Conservation (phyloP, 2,329 filamentous ascomycete species). For the Aplosporella prunicola region DNA sequence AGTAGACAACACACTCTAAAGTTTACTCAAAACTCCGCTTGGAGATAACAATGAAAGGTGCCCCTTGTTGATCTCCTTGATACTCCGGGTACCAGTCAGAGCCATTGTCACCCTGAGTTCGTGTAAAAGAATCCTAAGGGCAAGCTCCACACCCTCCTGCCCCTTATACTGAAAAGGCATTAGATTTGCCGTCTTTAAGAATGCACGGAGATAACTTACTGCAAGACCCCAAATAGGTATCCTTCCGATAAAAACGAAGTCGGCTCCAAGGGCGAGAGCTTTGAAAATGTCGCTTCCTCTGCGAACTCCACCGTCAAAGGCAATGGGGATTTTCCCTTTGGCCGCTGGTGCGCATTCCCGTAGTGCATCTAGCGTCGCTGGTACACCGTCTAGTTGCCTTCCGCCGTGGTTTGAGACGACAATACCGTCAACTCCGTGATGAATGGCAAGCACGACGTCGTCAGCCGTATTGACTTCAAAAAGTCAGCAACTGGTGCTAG, state of each 20-base stretch:
- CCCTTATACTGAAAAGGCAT: constrained; percentile 24
- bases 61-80: constrained; percentile 11
- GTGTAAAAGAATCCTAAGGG: constrained; percentile 32
- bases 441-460: constrained; percentile 37
- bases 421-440: constrained; percentile 29
- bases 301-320: constrained; percentile 52
- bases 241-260: constrained; percentile 42
- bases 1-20: too few species aligned
- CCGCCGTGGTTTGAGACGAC: constrained; percentile 51
- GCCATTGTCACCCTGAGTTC: constrained; percentile 23
- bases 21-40: constrained; percentile 3
- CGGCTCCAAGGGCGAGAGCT: constrained; percentile 43
- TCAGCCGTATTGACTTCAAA: constrained; percentile 26
- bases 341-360: constrained; percentile 31
- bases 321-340: constrained; percentile 44
- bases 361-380: constrained; percentile 43
- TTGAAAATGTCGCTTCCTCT: constrained; percentile 51
- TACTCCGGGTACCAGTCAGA: constrained; percentile 14
- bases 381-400: constrained; percentile 48
- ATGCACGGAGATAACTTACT: constrained; percentile 17
- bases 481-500: neutral
- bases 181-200: neutral
- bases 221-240: constrained; percentile 43
- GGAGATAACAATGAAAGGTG: constrained; percentile 5
- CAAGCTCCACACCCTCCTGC: constrained; percentile 31